Evolutionary conservation across 1,284 basidiomycete genomes (phyloP).

Genomic region (Tilletia caries): DNA sequence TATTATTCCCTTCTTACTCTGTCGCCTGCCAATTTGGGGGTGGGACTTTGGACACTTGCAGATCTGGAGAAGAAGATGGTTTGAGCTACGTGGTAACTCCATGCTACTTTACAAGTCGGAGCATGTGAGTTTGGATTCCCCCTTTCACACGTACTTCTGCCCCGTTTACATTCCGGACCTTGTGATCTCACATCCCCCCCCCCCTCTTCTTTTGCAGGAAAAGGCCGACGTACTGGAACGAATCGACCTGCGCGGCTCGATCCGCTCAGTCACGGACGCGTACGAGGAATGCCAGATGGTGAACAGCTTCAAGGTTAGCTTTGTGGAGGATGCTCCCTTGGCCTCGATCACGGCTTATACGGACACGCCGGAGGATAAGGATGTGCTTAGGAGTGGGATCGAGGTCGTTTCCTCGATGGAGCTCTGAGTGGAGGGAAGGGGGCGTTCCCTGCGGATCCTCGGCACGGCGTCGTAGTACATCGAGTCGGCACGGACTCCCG

Average conservation of each 20-base stretch:
- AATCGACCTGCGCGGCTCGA: neutral
- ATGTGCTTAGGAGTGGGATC: neutral
- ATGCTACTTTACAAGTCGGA: constrained; percentile 11
- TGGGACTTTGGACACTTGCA: too few species aligned
- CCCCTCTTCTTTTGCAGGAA: neutral
- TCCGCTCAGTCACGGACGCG: constrained; percentile 8
- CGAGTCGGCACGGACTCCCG: too few species aligned
- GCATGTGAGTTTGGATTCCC: constrained; percentile 7
- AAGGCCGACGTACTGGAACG: constrained; percentile 4
- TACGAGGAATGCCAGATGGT: constrained; percentile 14
- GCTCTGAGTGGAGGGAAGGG: too few species aligned
- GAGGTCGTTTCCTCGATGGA: constrained; percentile 8
- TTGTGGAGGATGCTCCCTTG: neutral
- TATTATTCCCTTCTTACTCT: too few species aligned
- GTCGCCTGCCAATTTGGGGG: too few species aligned
- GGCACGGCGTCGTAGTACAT: too few species aligned
- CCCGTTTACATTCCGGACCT: neutral
- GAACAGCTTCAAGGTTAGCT: constrained; percentile 12
- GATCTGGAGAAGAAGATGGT: constrained; percentile 13
- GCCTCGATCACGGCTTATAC: neutral
- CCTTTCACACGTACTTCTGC: too few species aligned
- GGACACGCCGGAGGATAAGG: constrained; percentile 10
- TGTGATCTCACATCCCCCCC: neutral
- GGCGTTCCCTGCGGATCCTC: too few species aligned
- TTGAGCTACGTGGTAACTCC: constrained; percentile 5